A percentile compares a stretch with the other conserved stretches of the same genome.
Conservation (phyloP, 805 yeast species). For the Schwanniomyces yamadae region DNA sequence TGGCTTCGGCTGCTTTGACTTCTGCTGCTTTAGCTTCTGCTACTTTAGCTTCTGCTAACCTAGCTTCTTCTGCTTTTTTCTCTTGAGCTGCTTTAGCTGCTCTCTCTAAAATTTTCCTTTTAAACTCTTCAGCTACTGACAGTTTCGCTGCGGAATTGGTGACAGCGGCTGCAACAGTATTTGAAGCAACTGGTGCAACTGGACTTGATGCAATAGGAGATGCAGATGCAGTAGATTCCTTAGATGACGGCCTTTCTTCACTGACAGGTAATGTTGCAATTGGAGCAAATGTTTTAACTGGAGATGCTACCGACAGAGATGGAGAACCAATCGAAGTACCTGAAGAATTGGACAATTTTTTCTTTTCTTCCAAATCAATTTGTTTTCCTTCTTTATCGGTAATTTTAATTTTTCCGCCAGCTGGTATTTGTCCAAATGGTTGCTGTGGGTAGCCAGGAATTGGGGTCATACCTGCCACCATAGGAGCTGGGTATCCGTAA, state of each 20-base stretch:
- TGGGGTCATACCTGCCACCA: conserved; percentile 9
- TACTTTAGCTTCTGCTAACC: conserved; percentile 10
- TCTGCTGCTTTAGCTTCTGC: conserved; percentile 6
- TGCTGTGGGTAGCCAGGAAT: conserved; percentile 11
- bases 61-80: conserved; percentile 12
- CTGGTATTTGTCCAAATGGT: conserved; percentile 8
- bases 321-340: conserved; percentile 35
- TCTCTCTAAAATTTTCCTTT: conserved; percentile 32
- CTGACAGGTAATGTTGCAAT: conserved; percentile 9
- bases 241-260: conserved; percentile 8
- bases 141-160: conserved; percentile 8
- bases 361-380: conserved; percentile 43
- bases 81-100: conserved; percentile 16
- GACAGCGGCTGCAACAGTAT: conserved; percentile 11
- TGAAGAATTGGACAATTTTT: conserved; percentile 25
- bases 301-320: conserved; percentile 17
- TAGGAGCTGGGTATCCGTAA: conserved; percentile 21
- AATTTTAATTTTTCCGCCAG: conserved; percentile 31
- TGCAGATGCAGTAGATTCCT: conserved; percentile 7
- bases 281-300: conserved; percentile 9
- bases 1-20: conserved; percentile 9
- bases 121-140: conserved; percentile 35
- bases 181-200: conserved; percentile 13
- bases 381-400: conserved; percentile 44
- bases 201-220: conserved; percentile 13